These are phyloP conservation scores for Rhodamnia argentea DNA, from an alignment of 345 rosid genomes.

Conservation along the genomic window DNA sequence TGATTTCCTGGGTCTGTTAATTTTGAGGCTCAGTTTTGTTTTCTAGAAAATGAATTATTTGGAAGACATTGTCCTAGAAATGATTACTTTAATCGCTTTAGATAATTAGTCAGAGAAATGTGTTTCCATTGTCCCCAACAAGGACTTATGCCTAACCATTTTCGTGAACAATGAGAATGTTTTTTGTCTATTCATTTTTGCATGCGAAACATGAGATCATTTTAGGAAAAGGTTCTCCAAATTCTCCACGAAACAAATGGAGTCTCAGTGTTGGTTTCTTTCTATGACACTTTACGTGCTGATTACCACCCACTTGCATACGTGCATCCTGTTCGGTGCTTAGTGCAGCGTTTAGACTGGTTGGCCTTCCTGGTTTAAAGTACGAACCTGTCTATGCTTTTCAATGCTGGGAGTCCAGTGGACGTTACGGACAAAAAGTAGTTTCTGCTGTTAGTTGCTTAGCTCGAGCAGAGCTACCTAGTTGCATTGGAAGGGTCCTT, in stretches of 20 bases:
- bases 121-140: background rate
- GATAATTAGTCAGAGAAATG: background rate
- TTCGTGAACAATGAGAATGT: background rate
- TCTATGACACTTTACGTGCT: background rate
- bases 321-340: background rate
- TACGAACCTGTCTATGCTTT: background rate
- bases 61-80: background rate
- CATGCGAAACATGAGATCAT: background rate
- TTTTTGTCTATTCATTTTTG: background rate
- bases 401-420: background rate
- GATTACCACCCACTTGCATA: background rate
- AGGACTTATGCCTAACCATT: background rate
- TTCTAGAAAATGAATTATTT: background rate
- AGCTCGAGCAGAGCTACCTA: background rate
- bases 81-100: background rate
- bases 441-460: background rate
- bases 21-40: background rate
- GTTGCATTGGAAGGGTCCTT: background rate
- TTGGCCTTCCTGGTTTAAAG: background rate
- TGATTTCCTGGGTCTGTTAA: background rate
- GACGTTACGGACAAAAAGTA: background rate
- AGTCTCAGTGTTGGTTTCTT: background rate
- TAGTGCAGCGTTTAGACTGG: background rate
- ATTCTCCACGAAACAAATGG: too few species aligned
- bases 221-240: too few species aligned